A percentile compares a stretch with the other conserved stretches of the same genome.
phyloP scores from a whole-genome alignment of 2,329 filamentous ascomycete genomes.

The Microdochium bolleyi region DNA sequence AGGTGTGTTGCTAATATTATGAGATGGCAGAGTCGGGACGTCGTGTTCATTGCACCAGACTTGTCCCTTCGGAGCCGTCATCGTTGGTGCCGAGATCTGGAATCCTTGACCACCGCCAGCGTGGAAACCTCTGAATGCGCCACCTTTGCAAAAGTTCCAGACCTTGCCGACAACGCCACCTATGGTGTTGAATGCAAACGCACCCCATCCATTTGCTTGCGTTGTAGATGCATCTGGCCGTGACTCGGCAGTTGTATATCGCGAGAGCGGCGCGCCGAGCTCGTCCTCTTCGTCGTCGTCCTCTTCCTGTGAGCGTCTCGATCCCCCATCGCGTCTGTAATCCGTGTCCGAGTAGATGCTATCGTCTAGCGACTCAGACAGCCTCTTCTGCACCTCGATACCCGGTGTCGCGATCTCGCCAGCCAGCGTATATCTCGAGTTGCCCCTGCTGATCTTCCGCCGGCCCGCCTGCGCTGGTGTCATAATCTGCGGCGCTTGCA shows the following conservation, averaged over 20 bases:
- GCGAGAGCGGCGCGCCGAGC: slow-evolving; percentile 12
- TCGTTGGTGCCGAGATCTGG: slow-evolving; percentile 31
- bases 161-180: slow-evolving; percentile 68
- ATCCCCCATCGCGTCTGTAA: slow-evolving; percentile 44
- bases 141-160: slow-evolving; percentile 73
- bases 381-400: slow-evolving; percentile 17
- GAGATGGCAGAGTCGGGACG: slow-evolving; percentile 13
- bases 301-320: slow-evolving; percentile 31
- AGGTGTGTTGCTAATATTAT: neutral
- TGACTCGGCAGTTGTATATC: slow-evolving; percentile 14
- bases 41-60: slow-evolving; percentile 19
- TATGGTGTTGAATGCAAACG: slow-evolving; percentile 52
- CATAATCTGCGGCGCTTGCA: neutral
- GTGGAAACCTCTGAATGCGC: slow-evolving; percentile 75
- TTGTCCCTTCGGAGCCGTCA: slow-evolving; percentile 8
- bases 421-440: slow-evolving; percentile 38
- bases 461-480: slow-evolving; percentile 2
- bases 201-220: slow-evolving; percentile 41
- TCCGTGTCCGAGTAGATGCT: slow-evolving; percentile 50
- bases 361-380: slow-evolving; percentile 34
- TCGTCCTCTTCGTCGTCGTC: slow-evolving; percentile 14
- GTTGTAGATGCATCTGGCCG: slow-evolving; percentile 10
- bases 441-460: slow-evolving; percentile 10
- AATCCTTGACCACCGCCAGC: slow-evolving; percentile 76
- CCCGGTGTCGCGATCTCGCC: slow-evolving; percentile 44